A percentile compares a stretch with the other conserved stretches of the same genome.
These are phyloP conservation scores for Podila clonocystis DNA, from an alignment of 192 early-diverging fungal species.

Conservation along the genomic window DNA sequence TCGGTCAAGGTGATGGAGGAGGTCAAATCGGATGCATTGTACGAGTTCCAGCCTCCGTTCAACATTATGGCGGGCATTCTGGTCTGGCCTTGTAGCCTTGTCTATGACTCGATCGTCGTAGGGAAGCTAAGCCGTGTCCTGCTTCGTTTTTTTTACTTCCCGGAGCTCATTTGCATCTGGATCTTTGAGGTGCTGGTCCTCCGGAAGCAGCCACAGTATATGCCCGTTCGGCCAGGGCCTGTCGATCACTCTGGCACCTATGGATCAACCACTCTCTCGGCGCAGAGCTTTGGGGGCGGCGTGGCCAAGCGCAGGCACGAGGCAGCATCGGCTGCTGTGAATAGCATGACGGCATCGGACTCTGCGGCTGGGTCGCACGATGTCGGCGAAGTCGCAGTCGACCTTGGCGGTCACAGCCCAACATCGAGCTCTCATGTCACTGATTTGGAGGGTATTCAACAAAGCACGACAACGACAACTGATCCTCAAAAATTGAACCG, in stretches of 20 bases:
- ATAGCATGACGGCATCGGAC: background rate
- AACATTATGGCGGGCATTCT: conserved; percentile 46
- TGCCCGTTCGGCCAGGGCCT: conserved; percentile 16
- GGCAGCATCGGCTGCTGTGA: background rate
- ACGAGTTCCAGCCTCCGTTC: conserved; percentile 56
- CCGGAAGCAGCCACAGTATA: conserved; percentile 15
- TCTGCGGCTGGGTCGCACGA: background rate
- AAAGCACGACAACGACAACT: too few relatives aligned
- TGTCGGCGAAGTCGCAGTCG: background rate
- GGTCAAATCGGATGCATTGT: conserved; percentile 52
- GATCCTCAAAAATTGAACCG: background rate
- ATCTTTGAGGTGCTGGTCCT: conserved; percentile 42
- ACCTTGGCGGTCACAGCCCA: background rate
- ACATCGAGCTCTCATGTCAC: background rate
- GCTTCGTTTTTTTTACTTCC: conserved; percentile 45
- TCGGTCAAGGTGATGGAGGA: conserved; percentile 57
- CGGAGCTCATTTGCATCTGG: conserved; percentile 49
- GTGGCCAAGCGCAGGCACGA: conserved; percentile 25
- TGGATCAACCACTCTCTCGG: background rate
- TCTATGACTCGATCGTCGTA: conserved; percentile 25
- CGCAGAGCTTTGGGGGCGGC: conserved; percentile 1
- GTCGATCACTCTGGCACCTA: conserved; percentile 20
- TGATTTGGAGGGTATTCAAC: too few relatives aligned
- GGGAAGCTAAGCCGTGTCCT: conserved; percentile 43
- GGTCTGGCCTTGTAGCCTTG: conserved; percentile 33